Percentiles rank a stretch among this genome's conserved stretches.
phyloP scores from a whole-genome alignment of 805 yeast genomes.

The Yamadazyma phyllophila region DNA sequence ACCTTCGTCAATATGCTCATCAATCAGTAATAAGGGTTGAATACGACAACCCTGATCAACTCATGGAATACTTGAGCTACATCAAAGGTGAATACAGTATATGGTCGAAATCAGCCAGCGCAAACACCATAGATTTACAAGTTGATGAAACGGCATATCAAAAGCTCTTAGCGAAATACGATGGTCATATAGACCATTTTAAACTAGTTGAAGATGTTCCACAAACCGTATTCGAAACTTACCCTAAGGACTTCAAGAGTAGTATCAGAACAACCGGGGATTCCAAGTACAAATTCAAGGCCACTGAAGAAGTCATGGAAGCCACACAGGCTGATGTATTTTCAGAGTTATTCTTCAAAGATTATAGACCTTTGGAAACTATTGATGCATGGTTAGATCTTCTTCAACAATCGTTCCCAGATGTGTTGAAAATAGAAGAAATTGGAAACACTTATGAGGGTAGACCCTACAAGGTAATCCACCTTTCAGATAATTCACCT shows the following conservation, averaged over 20 bases:
- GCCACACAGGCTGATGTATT: conserved; percentile 16
- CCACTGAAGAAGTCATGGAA: conserved; percentile 16
- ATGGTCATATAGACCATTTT: conserved; percentile 23
- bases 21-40: conserved; percentile 46
- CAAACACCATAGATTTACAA: conserved; percentile 17
- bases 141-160: conserved; percentile 6
- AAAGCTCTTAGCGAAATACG: conserved; percentile 7
- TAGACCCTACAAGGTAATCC: conserved; percentile 64
- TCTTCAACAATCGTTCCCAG: conserved; percentile 60
- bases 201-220: conserved; percentile 57
- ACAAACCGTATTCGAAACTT: conserved; percentile 54
- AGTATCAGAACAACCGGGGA: conserved; percentile 1
- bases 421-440: conserved; percentile 57
- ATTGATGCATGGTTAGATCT: conserved; percentile 72
- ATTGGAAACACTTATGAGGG: conserved; percentile 80
- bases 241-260: conserved; percentile 30
- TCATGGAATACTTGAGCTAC: conserved; percentile 18
- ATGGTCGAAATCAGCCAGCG: conserved; percentile 11
- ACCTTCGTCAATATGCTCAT: conserved; percentile 37
- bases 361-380: conserved; percentile 64
- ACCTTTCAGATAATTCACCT: conserved; percentile 50
- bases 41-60: conserved; percentile 18
- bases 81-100: conserved; percentile 4
- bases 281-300: conserved; percentile 9
- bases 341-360: conserved; percentile 63